Evolutionary conservation across 495 filamentous ascomycete species (phyloP).

Genomic region (Neurospora intermedia): DNA sequence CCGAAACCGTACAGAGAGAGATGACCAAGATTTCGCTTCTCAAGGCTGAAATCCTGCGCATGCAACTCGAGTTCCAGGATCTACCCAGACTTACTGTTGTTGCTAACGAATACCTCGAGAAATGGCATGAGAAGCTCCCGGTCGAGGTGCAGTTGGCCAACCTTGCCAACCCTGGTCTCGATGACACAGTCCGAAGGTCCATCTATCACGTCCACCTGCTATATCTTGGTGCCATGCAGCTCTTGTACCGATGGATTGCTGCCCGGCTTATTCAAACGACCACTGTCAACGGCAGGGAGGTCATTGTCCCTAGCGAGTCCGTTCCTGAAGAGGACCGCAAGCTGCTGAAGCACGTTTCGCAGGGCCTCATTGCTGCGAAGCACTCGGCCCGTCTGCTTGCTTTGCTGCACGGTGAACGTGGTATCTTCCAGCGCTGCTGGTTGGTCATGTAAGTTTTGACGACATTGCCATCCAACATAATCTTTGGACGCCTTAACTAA

Average conservation of each 20-base stretch:
- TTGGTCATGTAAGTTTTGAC: conserved; percentile 20
- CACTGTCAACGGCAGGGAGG: background rate
- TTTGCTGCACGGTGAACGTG: conserved; percentile 14
- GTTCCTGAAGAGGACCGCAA: background rate
- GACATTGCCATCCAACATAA: background rate
- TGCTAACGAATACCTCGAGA: conserved; percentile 13
- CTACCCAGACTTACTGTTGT: conserved; percentile 4
- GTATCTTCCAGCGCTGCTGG: conserved; percentile 23
- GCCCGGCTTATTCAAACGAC: conserved; percentile 10
- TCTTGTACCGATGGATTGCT: conserved; percentile 23
- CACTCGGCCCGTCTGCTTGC: conserved; percentile 17
- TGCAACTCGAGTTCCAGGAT: conserved; percentile 16
- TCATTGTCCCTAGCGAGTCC: background rate
- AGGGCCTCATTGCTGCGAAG: conserved; percentile 16
- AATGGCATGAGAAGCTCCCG: background rate
- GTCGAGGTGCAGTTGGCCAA: conserved; percentile 5
- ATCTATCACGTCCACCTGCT: conserved; percentile 23
- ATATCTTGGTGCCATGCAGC: conserved; percentile 23
- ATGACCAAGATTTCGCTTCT: conserved; percentile 23
- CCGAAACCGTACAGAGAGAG: conserved; percentile 18
- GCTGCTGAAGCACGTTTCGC: conserved; percentile 5
- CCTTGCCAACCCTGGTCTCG: conserved; percentile 8
- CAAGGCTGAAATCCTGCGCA: conserved; percentile 19
- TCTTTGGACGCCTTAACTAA: background rate
- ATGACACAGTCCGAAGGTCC: conserved; percentile 11